phyloP scores from a whole-genome alignment of 108 stramenopile species.

The Fragilaria radians region DNA sequence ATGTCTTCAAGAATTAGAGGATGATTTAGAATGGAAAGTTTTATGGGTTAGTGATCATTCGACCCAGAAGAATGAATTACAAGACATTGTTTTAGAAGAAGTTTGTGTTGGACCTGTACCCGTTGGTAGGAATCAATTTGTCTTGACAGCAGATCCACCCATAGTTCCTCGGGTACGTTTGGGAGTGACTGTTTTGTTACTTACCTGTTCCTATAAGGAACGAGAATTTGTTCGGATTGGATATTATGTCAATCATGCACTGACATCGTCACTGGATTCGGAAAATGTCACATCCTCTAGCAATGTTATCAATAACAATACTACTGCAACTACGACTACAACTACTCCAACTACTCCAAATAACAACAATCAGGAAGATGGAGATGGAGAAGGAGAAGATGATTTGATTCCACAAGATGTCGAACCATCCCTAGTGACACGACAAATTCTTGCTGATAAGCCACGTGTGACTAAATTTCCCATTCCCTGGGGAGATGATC shows the following conservation, averaged over 20 bases:
- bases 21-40: constrained; percentile 95
- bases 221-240: constrained; percentile 96
- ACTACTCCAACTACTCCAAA: background rate
- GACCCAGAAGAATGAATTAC: constrained; percentile 47
- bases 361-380: no score
- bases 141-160: constrained; percentile 88
- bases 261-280: no score
- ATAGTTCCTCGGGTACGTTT: constrained; percentile 66
- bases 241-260: constrained; percentile 99
- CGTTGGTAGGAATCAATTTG: constrained; percentile 89
- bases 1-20: constrained; percentile 82
- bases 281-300: no score
- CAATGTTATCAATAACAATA: background rate
- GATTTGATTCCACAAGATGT: constrained; percentile 30
- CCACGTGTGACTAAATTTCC: constrained; percentile 95
- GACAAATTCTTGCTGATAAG: constrained; percentile 91
- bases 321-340: background rate
- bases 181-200: constrained; percentile 96
- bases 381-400: constrained; percentile 34
- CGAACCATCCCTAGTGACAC: constrained; percentile 47
- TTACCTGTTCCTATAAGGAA: constrained; percentile 93
- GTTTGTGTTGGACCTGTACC: constrained; percentile 98
- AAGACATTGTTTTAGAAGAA: constrained; percentile 94
- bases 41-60: constrained; percentile 96
- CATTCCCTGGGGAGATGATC: constrained; percentile 72